phyloP scores from a whole-genome alignment of 73 alveolate species.

The Symbiodinium pilosum region DNA sequence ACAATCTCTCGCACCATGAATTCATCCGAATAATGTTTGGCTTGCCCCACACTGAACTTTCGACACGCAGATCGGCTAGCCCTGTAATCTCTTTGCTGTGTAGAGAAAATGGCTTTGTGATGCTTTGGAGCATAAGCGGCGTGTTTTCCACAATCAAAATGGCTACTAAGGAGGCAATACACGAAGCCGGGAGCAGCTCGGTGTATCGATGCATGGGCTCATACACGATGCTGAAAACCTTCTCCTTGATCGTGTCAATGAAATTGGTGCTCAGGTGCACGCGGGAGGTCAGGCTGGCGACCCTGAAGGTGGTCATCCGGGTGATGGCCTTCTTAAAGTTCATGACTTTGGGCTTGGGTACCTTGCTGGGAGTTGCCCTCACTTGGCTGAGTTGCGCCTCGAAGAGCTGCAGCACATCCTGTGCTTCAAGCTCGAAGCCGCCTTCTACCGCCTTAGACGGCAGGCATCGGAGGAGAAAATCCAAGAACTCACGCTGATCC shows the following conservation, averaged over 20 bases:
- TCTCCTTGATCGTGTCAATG: neutral
- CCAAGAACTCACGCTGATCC: slow-evolving; percentile 60
- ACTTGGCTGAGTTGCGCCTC: slow-evolving; percentile 21
- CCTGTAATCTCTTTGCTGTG: neutral
- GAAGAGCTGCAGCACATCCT: slow-evolving; percentile 35
- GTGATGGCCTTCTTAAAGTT: neutral
- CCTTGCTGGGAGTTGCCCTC: slow-evolving; percentile 3
- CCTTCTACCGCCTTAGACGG: slow-evolving; percentile 58
- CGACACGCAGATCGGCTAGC: too few species aligned
- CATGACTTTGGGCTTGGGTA: slow-evolving; percentile 14
- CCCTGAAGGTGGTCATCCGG: slow-evolving; percentile 50
- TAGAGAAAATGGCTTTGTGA: neutral
- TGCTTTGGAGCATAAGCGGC: neutral
- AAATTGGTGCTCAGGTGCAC: neutral
- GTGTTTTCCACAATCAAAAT: neutral
- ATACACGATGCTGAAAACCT: neutral
- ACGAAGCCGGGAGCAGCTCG: neutral
- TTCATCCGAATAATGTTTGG: too few species aligned
- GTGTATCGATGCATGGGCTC: neutral
- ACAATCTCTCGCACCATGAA: too few species aligned
- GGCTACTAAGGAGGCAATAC: neutral
- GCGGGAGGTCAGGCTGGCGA: slow-evolving; percentile 21
- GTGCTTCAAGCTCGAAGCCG: slow-evolving; percentile 20
- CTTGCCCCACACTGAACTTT: too few species aligned
- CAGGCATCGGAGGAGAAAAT: slow-evolving; percentile 79